Evolutionary conservation across 1,284 basidiomycete species (phyloP), one percentile per base, ranked within the genome.

Genomic region (Lentinus polychrous): DNA sequence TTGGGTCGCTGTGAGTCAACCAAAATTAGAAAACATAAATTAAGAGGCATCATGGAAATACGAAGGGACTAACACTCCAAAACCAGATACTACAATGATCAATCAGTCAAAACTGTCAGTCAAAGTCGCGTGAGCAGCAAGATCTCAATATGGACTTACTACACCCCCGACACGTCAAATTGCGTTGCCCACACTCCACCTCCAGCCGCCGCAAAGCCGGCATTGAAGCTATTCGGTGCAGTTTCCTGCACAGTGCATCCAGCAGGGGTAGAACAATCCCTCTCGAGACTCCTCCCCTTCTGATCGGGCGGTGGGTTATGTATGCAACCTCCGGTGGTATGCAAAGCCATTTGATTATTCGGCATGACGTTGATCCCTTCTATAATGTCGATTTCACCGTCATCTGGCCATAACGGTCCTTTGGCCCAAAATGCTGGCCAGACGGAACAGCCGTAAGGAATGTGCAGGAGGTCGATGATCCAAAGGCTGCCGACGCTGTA

Each of bases 141-240:
- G 18, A 17, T 10, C 24, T 11, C 8, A 37, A 36, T 64, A 53
- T 22, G 58, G 63, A 79, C 82, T 70, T 63, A 79, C 71, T 64
- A 81, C 20, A 84, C 69, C 3, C 75, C 84, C 4, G 73, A 60
- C 1, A 71, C 64, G 35, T 85, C 83, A 55, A 85, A 79, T 58
- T 87, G 84, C 4, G 79, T 68, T 0, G 84, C 84, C 63, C 73
- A 91, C 0, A 88, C 81, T 0, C 87, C 87, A 20, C 88, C 88
- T 11, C 86, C 83, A 1, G 77, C 79, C 0, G 66, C 52, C 0
- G 78, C 75, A 57, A 91, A 91, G 1, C 68, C 74, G 5, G 55
- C 57, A 0, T 76, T 77, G 57, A 74, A 90, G 55, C 79, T 84
- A 50, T 79, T 79, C 10, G 69, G 64, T 50, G 75, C 75, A 0